Conservation (phyloP, 2,329 filamentous ascomycete genomes). For the Trichoderma sp. region DNA sequence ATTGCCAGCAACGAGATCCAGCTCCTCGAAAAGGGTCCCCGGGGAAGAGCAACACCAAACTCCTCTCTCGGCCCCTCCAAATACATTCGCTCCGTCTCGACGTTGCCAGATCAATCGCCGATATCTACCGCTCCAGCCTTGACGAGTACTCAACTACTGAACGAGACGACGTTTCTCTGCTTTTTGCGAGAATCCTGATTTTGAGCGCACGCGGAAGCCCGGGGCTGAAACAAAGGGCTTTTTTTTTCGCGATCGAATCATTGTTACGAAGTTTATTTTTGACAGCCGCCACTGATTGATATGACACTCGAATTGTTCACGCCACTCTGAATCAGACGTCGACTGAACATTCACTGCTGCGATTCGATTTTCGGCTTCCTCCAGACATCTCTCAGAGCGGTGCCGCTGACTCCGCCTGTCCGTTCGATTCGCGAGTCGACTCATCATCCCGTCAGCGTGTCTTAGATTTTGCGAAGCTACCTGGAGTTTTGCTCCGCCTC, state of each 20-base stretch:
- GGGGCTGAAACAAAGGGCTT: neutral
- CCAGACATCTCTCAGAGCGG: neutral
- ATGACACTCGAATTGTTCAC: neutral
- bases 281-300: slow-evolving; percentile 2
- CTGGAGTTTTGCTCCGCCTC: neutral
- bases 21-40: slow-evolving; percentile 1
- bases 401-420: neutral
- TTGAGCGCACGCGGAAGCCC: slow-evolving; percentile 5
- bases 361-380: neutral
- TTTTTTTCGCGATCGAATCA: neutral
- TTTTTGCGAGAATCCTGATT: neutral
- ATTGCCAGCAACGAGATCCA: neutral
- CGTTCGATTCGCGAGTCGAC: neutral
- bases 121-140: neutral
- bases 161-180: neutral
- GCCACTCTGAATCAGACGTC: neutral
- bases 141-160: neutral
- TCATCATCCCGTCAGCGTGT: neutral
- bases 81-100: neutral
- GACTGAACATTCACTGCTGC: neutral
- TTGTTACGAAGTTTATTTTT: neutral
- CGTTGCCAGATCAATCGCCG: neutral
- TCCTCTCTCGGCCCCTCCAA: neutral
- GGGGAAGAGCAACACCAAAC: neutral
- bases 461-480: neutral